These are phyloP conservation scores for Colletotrichum sp. DNA, from an alignment of 2,329 filamentous ascomycete genomes.

Conservation along the genomic window DNA sequence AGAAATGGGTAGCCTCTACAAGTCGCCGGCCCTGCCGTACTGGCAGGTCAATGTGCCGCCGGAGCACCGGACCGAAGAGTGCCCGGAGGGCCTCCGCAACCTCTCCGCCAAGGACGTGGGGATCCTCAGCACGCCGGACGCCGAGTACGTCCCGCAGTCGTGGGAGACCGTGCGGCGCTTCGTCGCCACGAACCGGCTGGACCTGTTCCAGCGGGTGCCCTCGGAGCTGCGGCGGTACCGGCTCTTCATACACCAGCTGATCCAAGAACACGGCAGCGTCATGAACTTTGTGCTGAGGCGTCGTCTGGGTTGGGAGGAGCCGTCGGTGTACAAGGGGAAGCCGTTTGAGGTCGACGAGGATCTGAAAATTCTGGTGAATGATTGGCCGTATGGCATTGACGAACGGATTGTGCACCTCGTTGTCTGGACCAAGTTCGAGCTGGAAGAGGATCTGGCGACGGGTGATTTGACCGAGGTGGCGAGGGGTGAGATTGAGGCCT, in stretches of 20 bases:
- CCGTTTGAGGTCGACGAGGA: conserved; percentile 59
- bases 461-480: conserved; percentile 71
- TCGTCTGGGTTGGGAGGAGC: conserved; percentile 69
- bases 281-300: conserved; percentile 77
- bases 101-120: conserved; percentile 70
- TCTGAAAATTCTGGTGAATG: conserved; percentile 80
- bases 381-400: conserved; percentile 94
- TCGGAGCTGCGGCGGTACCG: conserved; percentile 81
- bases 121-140: conserved; percentile 75
- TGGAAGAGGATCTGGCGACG: conserved; percentile 70
- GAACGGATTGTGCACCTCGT: conserved; percentile 81
- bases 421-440: conserved; percentile 89
- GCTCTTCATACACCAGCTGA: conserved; percentile 69
- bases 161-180: conserved; percentile 75
- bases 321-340: conserved; percentile 26
- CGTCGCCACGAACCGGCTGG: conserved; percentile 70
- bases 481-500: conserved; percentile 71
- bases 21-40: conserved; percentile 56
- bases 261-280: conserved; percentile 74
- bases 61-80: conserved; percentile 65
- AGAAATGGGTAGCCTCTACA: conserved; percentile 10
- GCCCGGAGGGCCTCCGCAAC: conserved; percentile 72
- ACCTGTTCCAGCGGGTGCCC: conserved; percentile 78
- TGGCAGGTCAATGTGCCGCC: conserved; percentile 84
- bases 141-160: conserved; percentile 63